phyloP scores from a whole-genome alignment of 805 yeast genomes.

The Ogataea degrootiae region DNA sequence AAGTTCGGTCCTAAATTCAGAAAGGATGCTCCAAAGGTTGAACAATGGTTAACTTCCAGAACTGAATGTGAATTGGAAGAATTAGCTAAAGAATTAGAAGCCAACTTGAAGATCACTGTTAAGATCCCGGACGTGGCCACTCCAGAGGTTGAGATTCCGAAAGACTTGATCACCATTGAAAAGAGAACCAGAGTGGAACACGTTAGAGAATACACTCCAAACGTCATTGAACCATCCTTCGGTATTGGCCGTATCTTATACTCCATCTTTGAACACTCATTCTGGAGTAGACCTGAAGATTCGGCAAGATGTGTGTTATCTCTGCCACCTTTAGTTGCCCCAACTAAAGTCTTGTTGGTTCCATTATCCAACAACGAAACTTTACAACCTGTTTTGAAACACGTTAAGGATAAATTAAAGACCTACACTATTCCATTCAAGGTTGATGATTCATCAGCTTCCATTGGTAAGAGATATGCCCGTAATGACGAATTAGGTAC shows the following conservation, averaged over 20 bases:
- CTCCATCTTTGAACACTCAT: conserved; percentile 87
- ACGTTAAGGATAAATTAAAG: conserved; percentile 69
- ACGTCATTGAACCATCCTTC: conserved; percentile 97
- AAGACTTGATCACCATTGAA: conserved; percentile 66
- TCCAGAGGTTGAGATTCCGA: conserved; percentile 58
- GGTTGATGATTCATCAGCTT: conserved; percentile 94
- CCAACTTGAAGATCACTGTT: conserved; percentile 60
- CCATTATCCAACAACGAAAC: conserved; percentile 86
- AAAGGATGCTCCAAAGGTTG: conserved; percentile 92
- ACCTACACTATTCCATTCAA: conserved; percentile 84
- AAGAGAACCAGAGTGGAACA: conserved; percentile 81
- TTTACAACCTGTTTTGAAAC: conserved; percentile 67
- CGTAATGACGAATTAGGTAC: conserved; percentile 99
- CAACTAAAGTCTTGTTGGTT: conserved; percentile 92
- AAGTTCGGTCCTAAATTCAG: conserved; percentile 97
- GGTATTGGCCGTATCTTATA: conserved; percentile 98
- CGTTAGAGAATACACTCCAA: conserved; percentile 92
- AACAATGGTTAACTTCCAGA: conserved; percentile 67
- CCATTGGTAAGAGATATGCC: conserved; percentile 96
- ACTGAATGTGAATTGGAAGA: conserved; percentile 82
- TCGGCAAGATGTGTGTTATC: conserved; percentile 79
- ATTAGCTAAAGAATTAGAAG: conserved; percentile 61
- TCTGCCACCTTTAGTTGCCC: conserved; percentile 93
- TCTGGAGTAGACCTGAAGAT: conserved; percentile 93
- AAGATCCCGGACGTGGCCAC: conserved; percentile 60